These are phyloP conservation scores for Populus hybrid DNA, from an alignment of 441 rosid species.

Conservation along the genomic window DNA sequence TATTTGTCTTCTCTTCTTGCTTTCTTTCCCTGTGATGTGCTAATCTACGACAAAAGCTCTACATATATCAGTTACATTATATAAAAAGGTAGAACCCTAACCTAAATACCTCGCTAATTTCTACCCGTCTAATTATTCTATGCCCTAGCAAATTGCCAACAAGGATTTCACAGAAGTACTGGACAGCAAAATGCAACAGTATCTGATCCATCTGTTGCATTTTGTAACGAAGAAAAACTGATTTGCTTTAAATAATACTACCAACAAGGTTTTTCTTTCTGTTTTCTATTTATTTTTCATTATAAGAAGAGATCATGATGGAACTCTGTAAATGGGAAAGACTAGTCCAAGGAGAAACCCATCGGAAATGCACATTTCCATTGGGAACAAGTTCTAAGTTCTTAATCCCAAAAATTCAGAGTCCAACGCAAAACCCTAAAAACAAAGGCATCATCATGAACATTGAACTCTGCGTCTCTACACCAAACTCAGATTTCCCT, in stretches of 20 bases:
- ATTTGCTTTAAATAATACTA: neutral
- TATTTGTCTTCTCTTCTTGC: neutral
- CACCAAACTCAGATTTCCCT: neutral
- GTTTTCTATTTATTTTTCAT: too few species aligned
- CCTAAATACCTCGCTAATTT: neutral
- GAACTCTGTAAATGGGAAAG: neutral
- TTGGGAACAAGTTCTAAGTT: slow-evolving; percentile 9
- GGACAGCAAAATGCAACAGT: neutral
- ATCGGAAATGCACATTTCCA: neutral
- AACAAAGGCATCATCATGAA: slow-evolving; percentile 5
- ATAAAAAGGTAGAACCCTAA: neutral
- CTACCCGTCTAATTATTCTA: neutral
- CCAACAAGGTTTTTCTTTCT: neutral
- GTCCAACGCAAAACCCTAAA: slow-evolving; percentile 1
- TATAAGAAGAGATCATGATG: neutral
- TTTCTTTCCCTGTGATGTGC: neutral
- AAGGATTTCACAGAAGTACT: neutral
- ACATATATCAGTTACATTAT: neutral
- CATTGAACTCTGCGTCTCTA: neutral
- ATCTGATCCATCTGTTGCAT: neutral
- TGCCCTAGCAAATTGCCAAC: neutral
- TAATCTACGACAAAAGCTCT: neutral
- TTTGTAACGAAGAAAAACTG: neutral
- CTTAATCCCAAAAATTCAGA: neutral
- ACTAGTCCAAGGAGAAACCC: neutral